Evolutionary conservation across 352 stramenopile genomes (phyloP), one percentile per base, ranked within the genome.

Genomic region (Phytophthora agathidicida): DNA sequence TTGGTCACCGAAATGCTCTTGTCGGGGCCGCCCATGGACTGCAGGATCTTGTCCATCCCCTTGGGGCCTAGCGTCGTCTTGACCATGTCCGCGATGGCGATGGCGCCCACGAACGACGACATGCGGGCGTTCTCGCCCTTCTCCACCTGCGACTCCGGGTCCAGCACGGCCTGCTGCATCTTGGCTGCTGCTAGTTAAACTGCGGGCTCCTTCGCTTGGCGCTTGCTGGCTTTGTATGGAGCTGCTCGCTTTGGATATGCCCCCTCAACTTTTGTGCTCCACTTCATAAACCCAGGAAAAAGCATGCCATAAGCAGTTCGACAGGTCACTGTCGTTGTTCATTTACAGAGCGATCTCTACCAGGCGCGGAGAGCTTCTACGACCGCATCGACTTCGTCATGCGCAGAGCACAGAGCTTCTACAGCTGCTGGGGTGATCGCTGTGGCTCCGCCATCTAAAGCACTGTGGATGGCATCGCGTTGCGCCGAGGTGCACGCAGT

Each of bases 1-100:
- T 99, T 99, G 16, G 98, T 99, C 16, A 99, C 96, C 35, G 84
- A 96, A 49, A 98, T 96, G 39, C 54, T 88, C 75, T 93, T 92
- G 74, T 94, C 86, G 9, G 75, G 79, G 20, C 86, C 83, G 44
- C 82, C 85, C 76, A 90, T 89, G 9, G 84, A 96, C 82, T 99
- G 97, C 46, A 99, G 78, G 68, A 99, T 99, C 75, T 99, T 99
- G 82, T 99, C 97, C 97, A 99, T 99, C 23, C 98, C 98, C 75
- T 99, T 99, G n/a, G 98, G 98, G 13, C 98, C 98, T 9, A 99
- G 80, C 27, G 98, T 99, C 16, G 98, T 99, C 80, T 99, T 99
- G 23, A 99, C 97, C 64, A 99, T 93, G 78, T 99, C 98, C 24
- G 97, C 95, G 76, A 99, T 99, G 45, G 98, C 97, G 71, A 99